Percentiles rank a stretch among this genome's conserved stretches.
These are phyloP conservation scores for Candida tropicalis DNA, from an alignment of 1,139 yeast genomes.

Conservation along the genomic window DNA sequence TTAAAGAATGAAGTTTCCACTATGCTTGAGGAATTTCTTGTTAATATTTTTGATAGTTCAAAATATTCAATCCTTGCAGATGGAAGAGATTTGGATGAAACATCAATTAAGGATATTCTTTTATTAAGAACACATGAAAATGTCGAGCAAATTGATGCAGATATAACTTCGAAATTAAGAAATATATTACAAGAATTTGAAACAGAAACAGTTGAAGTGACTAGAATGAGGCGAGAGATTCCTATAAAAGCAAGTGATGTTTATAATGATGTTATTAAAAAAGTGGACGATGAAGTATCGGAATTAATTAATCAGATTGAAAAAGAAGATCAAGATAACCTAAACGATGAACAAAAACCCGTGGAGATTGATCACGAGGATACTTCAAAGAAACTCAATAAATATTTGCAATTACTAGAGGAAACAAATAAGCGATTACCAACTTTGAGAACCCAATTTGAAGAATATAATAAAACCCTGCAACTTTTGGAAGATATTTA, in stretches of 20 bases:
- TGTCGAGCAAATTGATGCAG: slow-evolving; percentile 66
- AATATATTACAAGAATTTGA: slow-evolving; percentile 58
- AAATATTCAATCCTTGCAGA: slow-evolving; percentile 54
- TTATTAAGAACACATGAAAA: slow-evolving; percentile 38
- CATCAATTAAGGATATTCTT: slow-evolving; percentile 27
- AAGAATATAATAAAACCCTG: slow-evolving; percentile 32
- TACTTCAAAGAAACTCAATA: slow-evolving; percentile 30
- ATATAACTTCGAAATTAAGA: slow-evolving; percentile 56
- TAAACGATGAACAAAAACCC: slow-evolving; percentile 12
- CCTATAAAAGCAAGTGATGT: slow-evolving; percentile 40
- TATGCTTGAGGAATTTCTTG: slow-evolving; percentile 45
- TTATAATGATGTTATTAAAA: slow-evolving; percentile 30
- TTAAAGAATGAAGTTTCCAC: slow-evolving; percentile 46
- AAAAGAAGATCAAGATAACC: slow-evolving; percentile 18
- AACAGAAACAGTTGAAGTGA: slow-evolving; percentile 54
- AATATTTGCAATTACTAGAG: slow-evolving; percentile 25
- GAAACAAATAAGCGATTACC: slow-evolving; percentile 36
- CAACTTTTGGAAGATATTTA: slow-evolving; percentile 31
- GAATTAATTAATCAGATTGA: slow-evolving; percentile 10
- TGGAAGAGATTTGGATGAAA: slow-evolving; percentile 30
- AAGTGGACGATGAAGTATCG: slow-evolving; percentile 38
- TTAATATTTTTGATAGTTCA: slow-evolving; percentile 55
- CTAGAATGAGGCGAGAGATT: slow-evolving; percentile 53
- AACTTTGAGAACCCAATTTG: slow-evolving; percentile 33
- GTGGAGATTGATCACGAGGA: slow-evolving; percentile 17